Percentiles rank a stretch among this genome's conserved stretches.
Evolutionary conservation across 345 rosid species (phyloP).

Genomic region (Citrus sp.): DNA sequence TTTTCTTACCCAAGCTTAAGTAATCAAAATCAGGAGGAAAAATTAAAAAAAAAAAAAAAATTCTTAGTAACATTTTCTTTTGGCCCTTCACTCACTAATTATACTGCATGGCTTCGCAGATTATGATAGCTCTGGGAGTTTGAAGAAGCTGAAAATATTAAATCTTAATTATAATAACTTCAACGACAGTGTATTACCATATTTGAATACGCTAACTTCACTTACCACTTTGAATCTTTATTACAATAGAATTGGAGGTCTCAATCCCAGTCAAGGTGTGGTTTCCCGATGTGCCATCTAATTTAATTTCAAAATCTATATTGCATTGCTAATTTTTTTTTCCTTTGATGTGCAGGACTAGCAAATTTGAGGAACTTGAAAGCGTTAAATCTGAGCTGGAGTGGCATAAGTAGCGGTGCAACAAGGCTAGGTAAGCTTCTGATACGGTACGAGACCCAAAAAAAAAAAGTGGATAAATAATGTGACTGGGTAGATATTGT

Average conservation of each 20-base stretch:
- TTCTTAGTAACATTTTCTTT: neutral
- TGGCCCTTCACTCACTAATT: too few relatives aligned
- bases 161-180: neutral
- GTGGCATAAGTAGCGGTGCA: too few relatives aligned
- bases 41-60: too few relatives aligned
- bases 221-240: neutral
- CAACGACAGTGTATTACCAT: neutral
- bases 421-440: too few relatives aligned
- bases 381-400: neutral
- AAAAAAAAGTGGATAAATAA: too few relatives aligned
- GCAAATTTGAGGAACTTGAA: neutral
- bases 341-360: neutral
- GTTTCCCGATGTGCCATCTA: neutral
- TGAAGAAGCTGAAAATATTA: neutral
- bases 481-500: too few relatives aligned
- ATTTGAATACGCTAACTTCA: neutral
- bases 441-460: too few relatives aligned
- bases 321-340: too few relatives aligned
- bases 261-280: neutral
- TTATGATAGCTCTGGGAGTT: too few relatives aligned
- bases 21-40: too few relatives aligned
- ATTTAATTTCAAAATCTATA: too few relatives aligned
- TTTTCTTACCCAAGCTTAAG: too few relatives aligned
- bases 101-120: neutral
- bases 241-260: fast-evolving